Base-by-base conservation (phyloP, 192 early-diverging fungal genomes). In the Rhizophlyctis rosea region DNA sequence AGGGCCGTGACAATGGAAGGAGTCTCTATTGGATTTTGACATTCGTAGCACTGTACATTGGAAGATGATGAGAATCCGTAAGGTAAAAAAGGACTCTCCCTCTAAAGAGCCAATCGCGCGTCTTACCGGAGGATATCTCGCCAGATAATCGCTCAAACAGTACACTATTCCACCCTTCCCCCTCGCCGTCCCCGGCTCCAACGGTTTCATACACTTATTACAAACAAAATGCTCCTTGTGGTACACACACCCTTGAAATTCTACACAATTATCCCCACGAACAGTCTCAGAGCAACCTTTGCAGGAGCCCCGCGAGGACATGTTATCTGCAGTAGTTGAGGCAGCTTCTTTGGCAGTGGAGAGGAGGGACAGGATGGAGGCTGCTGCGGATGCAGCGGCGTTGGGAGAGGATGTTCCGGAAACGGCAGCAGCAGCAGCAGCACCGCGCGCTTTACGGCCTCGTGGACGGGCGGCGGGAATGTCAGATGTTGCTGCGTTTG, bases 221-320 rank as follows among this genome's bases (percentile, higher is more conserved):
- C 65, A 67, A 21, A 25, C n/a, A 59, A 67, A 67, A 54, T 67
- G 65, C 0, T 67, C 57, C 3, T 47, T 14, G 36, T 67, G 65
- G 57, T 58, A 67, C 4, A 67, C 53, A 18, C 13, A n/a, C 3
- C 33, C 57, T 13, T 39, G 47, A 3, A 67, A 24, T 27, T 44
- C 44, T 28, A 16, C 51, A 16, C 24, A 16, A 4, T 67, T 50
- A 14, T 23, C 28, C 13, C 56, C 65, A 24, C 59, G 21, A 3
- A 67, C 57, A 0, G 33, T 47, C 35, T 50, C 54, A 47, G 33
- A 31, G 33, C 65, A 67, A 18, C 2, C 65, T 9, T 28, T 49
- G 32, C 65, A 67, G 21, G 33, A 32, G 16, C 65, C 65, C 0
- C 35, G 56, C 23, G 57, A 11, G 18, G 65, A 31, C 25, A 67